Base-by-base conservation (phyloP, 768 basidiomycete species). In the Lyophyllum atratum region DNA sequence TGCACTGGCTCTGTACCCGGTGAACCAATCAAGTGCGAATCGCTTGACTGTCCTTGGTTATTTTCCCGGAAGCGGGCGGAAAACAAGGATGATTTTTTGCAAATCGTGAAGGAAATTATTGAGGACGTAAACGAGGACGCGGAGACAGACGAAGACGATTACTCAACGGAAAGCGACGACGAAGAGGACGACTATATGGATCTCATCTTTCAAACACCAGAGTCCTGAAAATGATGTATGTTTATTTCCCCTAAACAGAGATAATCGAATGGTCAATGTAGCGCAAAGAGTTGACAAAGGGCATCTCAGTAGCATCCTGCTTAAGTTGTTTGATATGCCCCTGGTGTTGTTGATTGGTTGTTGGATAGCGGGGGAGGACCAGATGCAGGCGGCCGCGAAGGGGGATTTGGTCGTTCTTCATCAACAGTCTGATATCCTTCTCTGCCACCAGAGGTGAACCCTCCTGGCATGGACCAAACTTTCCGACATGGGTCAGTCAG, bases 11-110 rank as follows among this genome's bases (percentile, higher is more conserved):
- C 76, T 0, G 77, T 85, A 2, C 71, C 76, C 4, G 73, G 71
- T 12, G 92, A 93, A 54, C 78, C 80, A 0, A 81, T 87, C 45
- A 70, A 80, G 31, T 98, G 95, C 71, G 86, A 90, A 64, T 93
- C 92, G 8, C 74, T 92, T 45, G 94, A 97, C 66, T 98, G 95
- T 68, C 82, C 88, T 0, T 89, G 92, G 85, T 70, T 94, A 31
- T 97, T 85, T 62, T 82, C 87, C 28, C 77, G 92, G 33, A 83
- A 80, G 58, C 86, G 84, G 62, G 76, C 80, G 5, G 85, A 87
- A 49, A 67, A 68, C 24, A 74, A 72, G 52, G 62, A 73, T 44
- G 74, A 75, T 33, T 70, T 75, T 52, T 60, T 77, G 25, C 68
- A 65, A 14, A 60, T 70, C n/a, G 66, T 77, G 34, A 54, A 68